Conservation (phyloP, 192 early-diverging fungal genomes). For the Gigaspora rosea region DNA sequence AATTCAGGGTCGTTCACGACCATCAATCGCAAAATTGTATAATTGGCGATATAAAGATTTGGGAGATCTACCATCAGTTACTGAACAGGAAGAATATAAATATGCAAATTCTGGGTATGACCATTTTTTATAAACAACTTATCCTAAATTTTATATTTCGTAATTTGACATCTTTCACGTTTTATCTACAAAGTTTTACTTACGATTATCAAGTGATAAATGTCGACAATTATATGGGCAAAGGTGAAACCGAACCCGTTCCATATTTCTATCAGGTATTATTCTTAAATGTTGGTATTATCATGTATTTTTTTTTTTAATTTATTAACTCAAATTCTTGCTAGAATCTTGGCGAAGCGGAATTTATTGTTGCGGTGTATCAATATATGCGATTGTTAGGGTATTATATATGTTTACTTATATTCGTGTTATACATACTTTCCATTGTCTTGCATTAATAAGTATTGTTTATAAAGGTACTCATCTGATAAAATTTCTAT, state of each 20-base stretch:
- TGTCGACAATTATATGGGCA: conserved; percentile 71
- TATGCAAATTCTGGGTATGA: conserved; percentile 69
- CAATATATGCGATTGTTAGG: conserved; percentile 96
- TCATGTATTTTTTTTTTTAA: neutral
- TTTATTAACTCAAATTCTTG: neutral
- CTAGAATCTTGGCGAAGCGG: conserved; percentile 96
- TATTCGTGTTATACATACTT: neutral
- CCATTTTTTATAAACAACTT: neutral
- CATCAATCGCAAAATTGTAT: conserved; percentile 81
- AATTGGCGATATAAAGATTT: conserved; percentile 81
- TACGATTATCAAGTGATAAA: conserved; percentile 90
- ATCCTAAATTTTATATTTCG: neutral
- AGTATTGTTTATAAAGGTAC: conserved; percentile 54
- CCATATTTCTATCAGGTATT: conserved; percentile 73
- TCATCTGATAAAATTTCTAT: conserved; percentile 88
- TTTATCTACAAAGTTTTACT: conserved; percentile 52
- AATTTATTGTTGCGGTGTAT: conserved; percentile 93
- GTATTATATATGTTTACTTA: conserved; percentile 40
- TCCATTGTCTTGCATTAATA: neutral
- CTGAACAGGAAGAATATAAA: conserved; percentile 53
- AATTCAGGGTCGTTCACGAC: conserved; percentile 78
- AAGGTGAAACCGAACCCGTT: conserved; percentile 86
- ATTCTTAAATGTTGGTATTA: neutral
- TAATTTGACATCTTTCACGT: neutral
- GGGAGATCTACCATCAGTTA: conserved; percentile 63